Conservation (phyloP, 495 filamentous ascomycete species). For the Hypoxylon lienhwacheense region DNA sequence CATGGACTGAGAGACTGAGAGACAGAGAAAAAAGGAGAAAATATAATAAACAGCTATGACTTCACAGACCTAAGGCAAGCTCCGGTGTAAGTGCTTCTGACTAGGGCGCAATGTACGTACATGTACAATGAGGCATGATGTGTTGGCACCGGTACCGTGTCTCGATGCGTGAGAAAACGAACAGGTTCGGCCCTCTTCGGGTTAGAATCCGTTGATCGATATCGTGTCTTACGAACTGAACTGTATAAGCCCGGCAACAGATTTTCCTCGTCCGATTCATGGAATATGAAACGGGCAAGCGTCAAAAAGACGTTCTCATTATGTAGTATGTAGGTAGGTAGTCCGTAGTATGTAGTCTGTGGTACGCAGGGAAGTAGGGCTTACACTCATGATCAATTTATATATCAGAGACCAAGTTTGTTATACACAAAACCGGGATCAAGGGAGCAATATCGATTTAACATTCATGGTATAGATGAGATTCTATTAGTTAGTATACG, state of each 20-base stretch:
- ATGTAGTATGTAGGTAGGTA: background rate
- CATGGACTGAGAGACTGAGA: too few relatives aligned
- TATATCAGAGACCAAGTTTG: too few relatives aligned
- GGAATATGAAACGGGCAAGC: conserved; percentile 12
- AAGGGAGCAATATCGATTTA: too few relatives aligned
- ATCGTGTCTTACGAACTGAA: conserved; percentile 29
- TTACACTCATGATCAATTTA: too few relatives aligned
- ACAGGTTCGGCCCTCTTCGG: conserved; percentile 28
- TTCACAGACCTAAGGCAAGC: too few relatives aligned
- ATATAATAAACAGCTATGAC: too few relatives aligned
- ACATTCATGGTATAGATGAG: too few relatives aligned
- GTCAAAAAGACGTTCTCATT: background rate
- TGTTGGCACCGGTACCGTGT: conserved; percentile 27
- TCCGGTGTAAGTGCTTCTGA: conserved; percentile 24
- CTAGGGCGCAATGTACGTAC: conserved; percentile 22
- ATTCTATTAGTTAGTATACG: too few relatives aligned
- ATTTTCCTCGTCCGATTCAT: conserved; percentile 4
- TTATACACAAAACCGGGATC: too few relatives aligned
- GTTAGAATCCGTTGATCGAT: conserved; percentile 35
- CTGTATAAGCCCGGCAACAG: conserved; percentile 9
- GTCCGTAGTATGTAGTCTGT: conserved; percentile 1
- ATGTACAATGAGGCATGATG: conserved; percentile 33
- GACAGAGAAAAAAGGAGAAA: background rate
- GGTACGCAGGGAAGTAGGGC: too few relatives aligned
- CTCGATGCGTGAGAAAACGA: conserved; percentile 32